Percentiles rank a stretch among this genome's conserved stretches.
These are phyloP conservation scores for Neocallimastix lanati DNA, from an alignment of 192 early-diverging fungal genomes.

Conservation along the genomic window DNA sequence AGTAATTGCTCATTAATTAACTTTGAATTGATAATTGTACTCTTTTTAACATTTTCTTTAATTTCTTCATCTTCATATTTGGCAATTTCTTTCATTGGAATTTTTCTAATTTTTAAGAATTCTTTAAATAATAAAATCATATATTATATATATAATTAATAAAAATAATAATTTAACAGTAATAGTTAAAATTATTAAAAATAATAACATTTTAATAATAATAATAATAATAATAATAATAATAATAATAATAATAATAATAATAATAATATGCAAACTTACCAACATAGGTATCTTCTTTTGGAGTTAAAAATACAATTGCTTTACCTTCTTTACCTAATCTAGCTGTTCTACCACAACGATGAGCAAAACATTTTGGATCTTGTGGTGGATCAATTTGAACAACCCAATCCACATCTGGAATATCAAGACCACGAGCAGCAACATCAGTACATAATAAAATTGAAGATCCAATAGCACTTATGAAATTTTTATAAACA, in stretches of 20 bases:
- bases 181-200: no score
- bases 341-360: constrained; percentile 84
- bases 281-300: constrained; percentile 77
- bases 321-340: constrained; percentile 72
- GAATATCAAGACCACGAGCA: constrained; percentile 84
- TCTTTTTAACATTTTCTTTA: constrained; percentile 6
- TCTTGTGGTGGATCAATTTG: constrained; percentile 93
- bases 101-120: constrained; percentile 70
- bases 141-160: not conserved
- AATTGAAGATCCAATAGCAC: constrained; percentile 45
- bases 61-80: constrained; percentile 6
- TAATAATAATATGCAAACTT: no score
- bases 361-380: constrained; percentile 85
- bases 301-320: constrained; percentile 62
- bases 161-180: not conserved
- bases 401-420: constrained; percentile 84
- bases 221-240: no score
- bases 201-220: no score
- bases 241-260: no score
- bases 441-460: constrained; percentile 92
- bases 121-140: constrained; percentile 10
- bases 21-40: constrained; percentile 6
- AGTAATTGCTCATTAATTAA: constrained; percentile 12
- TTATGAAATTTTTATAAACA: constrained; percentile 55
- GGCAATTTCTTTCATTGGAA: constrained; percentile 36